A percentile compares a stretch with the other conserved stretches of the same genome.
These are phyloP conservation scores for Phytopythium ostracodes DNA, from an alignment of 352 stramenopile species.

Conservation along the genomic window DNA sequence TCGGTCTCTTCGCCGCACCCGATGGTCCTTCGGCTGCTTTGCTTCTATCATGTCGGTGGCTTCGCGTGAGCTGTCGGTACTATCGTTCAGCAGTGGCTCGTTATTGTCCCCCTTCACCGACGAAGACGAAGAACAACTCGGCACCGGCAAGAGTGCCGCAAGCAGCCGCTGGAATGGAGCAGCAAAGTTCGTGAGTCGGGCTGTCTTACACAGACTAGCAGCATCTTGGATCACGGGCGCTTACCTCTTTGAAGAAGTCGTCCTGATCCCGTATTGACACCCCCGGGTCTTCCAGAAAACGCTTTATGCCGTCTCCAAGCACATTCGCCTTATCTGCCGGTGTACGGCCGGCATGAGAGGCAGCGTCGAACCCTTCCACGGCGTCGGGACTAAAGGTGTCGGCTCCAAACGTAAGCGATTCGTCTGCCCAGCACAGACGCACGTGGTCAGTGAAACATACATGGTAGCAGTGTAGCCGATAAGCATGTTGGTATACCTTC, in stretches of 20 bases:
- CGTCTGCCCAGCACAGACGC: not conserved
- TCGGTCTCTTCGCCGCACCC: conserved; percentile 7
- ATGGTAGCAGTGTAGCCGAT: not conserved
- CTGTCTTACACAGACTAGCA: not conserved
- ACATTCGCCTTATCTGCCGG: not conserved
- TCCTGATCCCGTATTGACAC: conserved; percentile 16
- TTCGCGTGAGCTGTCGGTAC: not conserved
- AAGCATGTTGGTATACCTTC: conserved; percentile 32
- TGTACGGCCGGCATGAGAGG: not conserved
- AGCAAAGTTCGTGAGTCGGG: not conserved
- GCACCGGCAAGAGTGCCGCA: conserved; percentile 17
- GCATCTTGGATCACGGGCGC: not conserved
- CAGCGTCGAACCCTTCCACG: not conserved
- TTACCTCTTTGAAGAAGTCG: conserved; percentile 50
- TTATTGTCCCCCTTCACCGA: not conserved
- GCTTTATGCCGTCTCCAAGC: not conserved
- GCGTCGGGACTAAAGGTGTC: not conserved
- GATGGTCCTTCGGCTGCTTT: not conserved
- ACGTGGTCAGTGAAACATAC: no score
- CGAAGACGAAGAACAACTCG: not conserved
- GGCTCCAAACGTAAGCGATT: conserved; percentile 4
- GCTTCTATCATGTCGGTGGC: not conserved
- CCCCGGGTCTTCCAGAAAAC: not conserved
- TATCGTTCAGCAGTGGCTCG: not conserved
- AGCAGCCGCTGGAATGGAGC: conserved; percentile 25